These are phyloP conservation scores for Capronia epimyces DNA, from an alignment of 2,329 filamentous ascomycete genomes.

Conservation along the genomic window DNA sequence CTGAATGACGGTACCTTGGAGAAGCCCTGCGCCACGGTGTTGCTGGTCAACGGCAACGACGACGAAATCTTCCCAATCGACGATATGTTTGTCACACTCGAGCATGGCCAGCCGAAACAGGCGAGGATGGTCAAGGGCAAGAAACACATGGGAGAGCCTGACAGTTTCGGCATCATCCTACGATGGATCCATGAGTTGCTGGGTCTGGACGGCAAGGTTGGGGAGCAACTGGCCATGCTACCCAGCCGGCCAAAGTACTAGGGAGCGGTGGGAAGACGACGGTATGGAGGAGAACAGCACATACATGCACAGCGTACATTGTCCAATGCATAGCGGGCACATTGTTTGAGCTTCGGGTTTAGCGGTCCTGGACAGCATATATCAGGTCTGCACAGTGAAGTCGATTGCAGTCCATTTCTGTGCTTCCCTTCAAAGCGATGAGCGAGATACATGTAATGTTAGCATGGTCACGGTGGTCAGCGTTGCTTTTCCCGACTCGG, in stretches of 20 bases:
- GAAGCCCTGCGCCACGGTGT: constrained; percentile 44
- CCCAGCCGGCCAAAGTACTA: constrained; percentile 28
- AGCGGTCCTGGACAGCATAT: not conserved
- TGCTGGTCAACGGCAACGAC: constrained; percentile 54
- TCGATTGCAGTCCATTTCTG: too few relatives aligned
- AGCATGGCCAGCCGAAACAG: constrained; percentile 51
- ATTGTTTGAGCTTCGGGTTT: not conserved
- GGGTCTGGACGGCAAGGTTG: constrained; percentile 26
- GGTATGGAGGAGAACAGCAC: not conserved
- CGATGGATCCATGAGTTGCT: constrained; percentile 36
- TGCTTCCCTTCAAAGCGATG: too few relatives aligned
- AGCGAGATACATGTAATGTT: too few relatives aligned
- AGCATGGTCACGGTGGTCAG: too few relatives aligned
- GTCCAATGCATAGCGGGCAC: not conserved
- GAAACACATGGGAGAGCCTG: constrained; percentile 65
- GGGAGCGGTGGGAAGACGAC: not conserved
- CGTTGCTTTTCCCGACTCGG: too few relatives aligned
- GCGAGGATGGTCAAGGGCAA: constrained; percentile 54
- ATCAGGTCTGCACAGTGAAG: too few relatives aligned
- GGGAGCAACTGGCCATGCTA: constrained; percentile 29
- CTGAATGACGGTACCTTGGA: constrained; percentile 53
- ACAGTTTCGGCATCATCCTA: constrained; percentile 37
- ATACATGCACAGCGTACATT: not conserved
- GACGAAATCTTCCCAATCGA: constrained; percentile 61
- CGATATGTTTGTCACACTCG: constrained; percentile 52